Base-by-base conservation (phyloP, 805 yeast species). In the Sugiyamaella boreocaroliniensis region DNA sequence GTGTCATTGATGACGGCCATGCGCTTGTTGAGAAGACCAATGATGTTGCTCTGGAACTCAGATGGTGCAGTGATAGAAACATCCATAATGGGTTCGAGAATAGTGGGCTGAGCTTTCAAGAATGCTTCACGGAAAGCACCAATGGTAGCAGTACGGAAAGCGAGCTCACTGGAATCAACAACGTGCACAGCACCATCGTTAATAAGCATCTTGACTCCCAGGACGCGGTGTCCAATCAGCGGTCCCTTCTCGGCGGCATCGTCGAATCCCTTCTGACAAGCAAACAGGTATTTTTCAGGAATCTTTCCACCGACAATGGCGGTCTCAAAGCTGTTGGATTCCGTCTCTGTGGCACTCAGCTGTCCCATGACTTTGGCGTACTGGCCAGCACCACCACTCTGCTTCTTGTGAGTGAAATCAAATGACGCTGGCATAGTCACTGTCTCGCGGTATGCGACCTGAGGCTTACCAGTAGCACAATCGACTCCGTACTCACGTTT, bases 331-430 rank as follows among this genome's bases (percentile, higher is more conserved):
- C 74, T 74, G 70, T 90, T 90, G 29, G 56, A 48, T 48, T 64
- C 66, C 40, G 54, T 52, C 48, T 64, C 63, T 11, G 61, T 52
- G 14, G 55, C 60, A 8, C 52, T 48, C 16, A 55, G 58, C 43
- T 68, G 71, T 68, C 99, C 98, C 71, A 89, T 85, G 65, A 92
- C 97, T 75, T 90, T 84, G 71, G 96, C 99, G 68, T 83, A 93
- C 77, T 93, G 99, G 74, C 99, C 99, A 60, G 98, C 95, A 80
- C 99, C 99, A 71, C 99, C 99, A 66, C 92, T 80, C 76, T 93
- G 99, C 69, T 89, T 92, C 80, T 93, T 93, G 77, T 92, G 98
- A 29, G 96, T 85, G 74, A 85, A 89, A 69, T 93, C 98, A 66
- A 93, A 92, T 12, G 81, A 76, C 29, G 92, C 78, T 43, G 86